Conservation (phyloP, 805 yeast species). For the Yarrowia sp. region DNA sequence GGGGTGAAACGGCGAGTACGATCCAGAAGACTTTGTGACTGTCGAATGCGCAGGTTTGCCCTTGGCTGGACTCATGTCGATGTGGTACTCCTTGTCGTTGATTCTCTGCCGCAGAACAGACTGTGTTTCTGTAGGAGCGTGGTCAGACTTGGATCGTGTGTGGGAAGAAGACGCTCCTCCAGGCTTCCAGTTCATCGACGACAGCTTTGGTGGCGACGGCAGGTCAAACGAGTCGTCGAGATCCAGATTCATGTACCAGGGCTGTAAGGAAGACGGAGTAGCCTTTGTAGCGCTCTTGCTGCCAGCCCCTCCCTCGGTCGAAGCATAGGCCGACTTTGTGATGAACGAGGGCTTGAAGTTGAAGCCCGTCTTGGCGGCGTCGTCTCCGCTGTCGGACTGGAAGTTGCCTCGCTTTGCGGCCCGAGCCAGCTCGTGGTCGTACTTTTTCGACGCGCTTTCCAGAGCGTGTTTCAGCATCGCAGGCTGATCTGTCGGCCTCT, state of each 20-base stretch:
- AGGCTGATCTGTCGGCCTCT: background rate
- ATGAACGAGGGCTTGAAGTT: slow-evolving; percentile 5
- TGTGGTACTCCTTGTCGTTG: slow-evolving; percentile 19
- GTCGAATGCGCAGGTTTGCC: background rate
- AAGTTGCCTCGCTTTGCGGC: slow-evolving; percentile 12
- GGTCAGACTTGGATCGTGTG: background rate
- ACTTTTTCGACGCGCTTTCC: background rate
- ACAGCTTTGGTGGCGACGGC: slow-evolving; percentile 19
- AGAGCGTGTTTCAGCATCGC: slow-evolving; percentile 22
- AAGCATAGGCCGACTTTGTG: slow-evolving; percentile 17
- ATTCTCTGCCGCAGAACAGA: background rate
- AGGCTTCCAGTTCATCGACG: background rate
- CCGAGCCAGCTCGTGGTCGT: slow-evolving; percentile 10
- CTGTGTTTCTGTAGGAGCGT: background rate
- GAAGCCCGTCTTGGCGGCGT: background rate
- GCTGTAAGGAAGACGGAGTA: background rate
- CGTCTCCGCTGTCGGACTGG: background rate
- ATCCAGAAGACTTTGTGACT: background rate
- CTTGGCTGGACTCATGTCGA: slow-evolving; percentile 13
- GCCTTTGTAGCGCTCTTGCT: background rate
- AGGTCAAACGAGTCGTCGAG: slow-evolving; percentile 17
- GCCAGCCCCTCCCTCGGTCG: background rate
- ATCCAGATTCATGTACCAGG: slow-evolving; percentile 20
- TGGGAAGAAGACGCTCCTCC: background rate
- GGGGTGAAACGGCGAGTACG: slow-evolving; percentile 7